Evolutionary conservation across 2,329 filamentous ascomycete genomes (phyloP).

Genomic region (Sarocladium strictum): DNA sequence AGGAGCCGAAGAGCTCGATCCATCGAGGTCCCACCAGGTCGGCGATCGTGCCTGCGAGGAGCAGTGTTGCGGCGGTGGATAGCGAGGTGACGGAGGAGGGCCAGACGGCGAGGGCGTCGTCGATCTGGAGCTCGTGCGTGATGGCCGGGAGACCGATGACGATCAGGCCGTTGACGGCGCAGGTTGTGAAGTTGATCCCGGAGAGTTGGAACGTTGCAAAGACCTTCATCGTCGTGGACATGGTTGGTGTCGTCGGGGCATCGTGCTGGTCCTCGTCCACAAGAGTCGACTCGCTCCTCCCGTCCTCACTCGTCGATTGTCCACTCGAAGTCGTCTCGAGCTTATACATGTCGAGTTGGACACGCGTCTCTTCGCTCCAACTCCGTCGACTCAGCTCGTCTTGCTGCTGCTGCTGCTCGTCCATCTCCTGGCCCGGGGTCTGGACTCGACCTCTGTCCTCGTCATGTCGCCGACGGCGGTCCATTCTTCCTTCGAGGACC

Average conservation of each 20-base stretch:
- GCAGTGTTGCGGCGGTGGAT: constrained; percentile 27
- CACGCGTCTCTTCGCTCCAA: neutral
- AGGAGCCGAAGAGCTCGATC: constrained; percentile 27
- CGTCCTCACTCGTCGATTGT: neutral
- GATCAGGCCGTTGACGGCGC: constrained; percentile 27
- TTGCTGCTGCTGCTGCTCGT: neutral
- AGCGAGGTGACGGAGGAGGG: constrained; percentile 31
- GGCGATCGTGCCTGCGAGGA: constrained; percentile 32
- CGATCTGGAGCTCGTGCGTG: constrained; percentile 27
- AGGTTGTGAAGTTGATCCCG: constrained; percentile 21
- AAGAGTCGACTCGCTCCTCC: neutral
- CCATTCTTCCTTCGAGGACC: neutral
- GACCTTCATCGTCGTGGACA: neutral
- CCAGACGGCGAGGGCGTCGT: constrained; percentile 30
- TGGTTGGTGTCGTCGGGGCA: neutral
- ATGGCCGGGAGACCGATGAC: constrained; percentile 35
- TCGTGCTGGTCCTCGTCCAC: neutral
- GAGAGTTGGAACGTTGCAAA: constrained; percentile 12
- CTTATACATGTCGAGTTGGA: constrained; percentile 4
- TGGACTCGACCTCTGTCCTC: neutral
- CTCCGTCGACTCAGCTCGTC: neutral
- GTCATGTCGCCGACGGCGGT: neutral
- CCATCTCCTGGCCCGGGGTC: neutral
- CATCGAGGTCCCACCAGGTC: constrained; percentile 28
- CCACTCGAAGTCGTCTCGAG: neutral